Base-by-base conservation (phyloP, 2,329 filamentous ascomycete species). In the Aspergillus pseudoglaucus region DNA sequence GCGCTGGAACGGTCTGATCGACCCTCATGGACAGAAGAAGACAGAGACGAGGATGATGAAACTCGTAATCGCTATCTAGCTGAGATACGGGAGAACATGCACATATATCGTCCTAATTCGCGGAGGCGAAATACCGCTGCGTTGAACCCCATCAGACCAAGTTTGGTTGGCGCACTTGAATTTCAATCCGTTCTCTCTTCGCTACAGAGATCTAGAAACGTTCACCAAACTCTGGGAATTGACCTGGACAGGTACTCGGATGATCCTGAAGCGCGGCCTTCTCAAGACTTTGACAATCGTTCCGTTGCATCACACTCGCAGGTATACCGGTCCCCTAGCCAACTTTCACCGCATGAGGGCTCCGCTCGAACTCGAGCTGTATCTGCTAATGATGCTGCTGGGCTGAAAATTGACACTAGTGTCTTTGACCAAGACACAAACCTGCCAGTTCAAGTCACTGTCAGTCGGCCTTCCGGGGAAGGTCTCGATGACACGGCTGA, bases 41-140 rank as follows among this genome's bases (percentile, higher is more conserved):
- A 81, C 9, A 77, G 79, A 8, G 77, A 81, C 6, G 75, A 78
- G 20, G 75, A 78, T 32, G 72, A 77, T 17, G 76, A 84, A 51
- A 66, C 68, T 12, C 71, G 79, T 44, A 79, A 83, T 56, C 71
- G 77, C 40, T 81, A 80, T 70, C 70, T 84, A 50, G 89, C 89
- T 17, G 90, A 97, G 66, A 81, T 98, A 63, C 85, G 86, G 35
- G 93, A 84, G 65, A 95, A 89, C 65, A 98, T 98, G 93, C 86
- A 91, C 48, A 78, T 97, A 23, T 83, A 83, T 55, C 81, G 89
- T 18, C 82, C 87, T 1, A 73, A 75, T 27, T 76, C 81, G 40
- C 79, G 83, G 53, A 82, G 85, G 55, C 85, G 84, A 54, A 89
- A 78, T 42, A 82, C 37, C 4, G 25, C 25, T 30, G 37, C 88